phyloP scores from a whole-genome alignment of 805 yeast genomes.

The Wickerhamomyces chambardii region DNA sequence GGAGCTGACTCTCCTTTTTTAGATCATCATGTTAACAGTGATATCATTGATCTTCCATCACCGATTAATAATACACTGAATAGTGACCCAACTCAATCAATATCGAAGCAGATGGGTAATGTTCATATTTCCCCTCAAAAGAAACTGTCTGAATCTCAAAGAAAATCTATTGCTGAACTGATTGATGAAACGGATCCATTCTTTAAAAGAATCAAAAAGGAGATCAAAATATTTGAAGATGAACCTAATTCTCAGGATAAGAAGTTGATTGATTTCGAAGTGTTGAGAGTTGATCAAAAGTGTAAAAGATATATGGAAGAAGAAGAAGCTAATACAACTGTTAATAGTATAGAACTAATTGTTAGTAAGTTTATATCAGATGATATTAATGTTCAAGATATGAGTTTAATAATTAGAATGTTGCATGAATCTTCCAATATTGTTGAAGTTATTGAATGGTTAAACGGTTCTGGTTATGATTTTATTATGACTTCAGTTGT shows the following conservation, averaged over 20 bases:
- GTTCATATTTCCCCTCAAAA: slow-evolving; percentile 18
- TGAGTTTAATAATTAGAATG: slow-evolving; percentile 10
- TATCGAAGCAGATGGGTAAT: slow-evolving; percentile 6
- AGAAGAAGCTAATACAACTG: background rate
- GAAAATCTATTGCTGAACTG: slow-evolving; percentile 10
- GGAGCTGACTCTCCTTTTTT: slow-evolving; percentile 13
- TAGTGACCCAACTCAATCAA: background rate
- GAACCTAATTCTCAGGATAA: slow-evolving; percentile 3
- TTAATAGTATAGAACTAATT: slow-evolving; percentile 4
- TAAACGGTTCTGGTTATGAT: slow-evolving; percentile 10
- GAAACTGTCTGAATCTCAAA: slow-evolving; percentile 3
- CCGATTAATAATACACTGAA: background rate
- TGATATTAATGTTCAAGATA: slow-evolving; percentile 3
- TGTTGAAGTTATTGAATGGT: slow-evolving; percentile 10
- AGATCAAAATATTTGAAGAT: slow-evolving; percentile 17
- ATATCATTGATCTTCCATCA: slow-evolving; percentile 1
- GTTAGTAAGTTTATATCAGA: slow-evolving; percentile 8
- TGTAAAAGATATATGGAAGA: slow-evolving; percentile 1
- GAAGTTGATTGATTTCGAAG: slow-evolving; percentile 7
- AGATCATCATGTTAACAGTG: slow-evolving; percentile 10
- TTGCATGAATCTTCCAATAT: slow-evolving; percentile 8
- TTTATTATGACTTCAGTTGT: slow-evolving; percentile 5
- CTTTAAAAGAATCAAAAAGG: slow-evolving; percentile 9
- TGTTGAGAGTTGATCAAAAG: background rate
- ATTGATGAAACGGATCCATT: slow-evolving; percentile 15